phyloP scores from a whole-genome alignment of 805 yeast genomes.

The Sugiyamaella boreocaroliniensis region DNA sequence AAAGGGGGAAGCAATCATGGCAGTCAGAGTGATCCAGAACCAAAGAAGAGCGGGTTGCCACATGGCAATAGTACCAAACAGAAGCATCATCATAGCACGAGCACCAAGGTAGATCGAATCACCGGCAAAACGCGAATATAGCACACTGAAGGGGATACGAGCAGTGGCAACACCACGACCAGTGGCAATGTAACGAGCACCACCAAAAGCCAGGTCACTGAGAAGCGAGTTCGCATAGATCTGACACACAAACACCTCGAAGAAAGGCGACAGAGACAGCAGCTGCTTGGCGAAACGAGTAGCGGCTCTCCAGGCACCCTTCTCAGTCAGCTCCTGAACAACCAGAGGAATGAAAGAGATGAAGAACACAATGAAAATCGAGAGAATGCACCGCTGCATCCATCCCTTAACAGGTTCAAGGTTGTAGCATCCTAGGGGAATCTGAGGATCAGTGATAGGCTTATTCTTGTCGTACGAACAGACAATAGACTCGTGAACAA shows the following conservation, averaged over 20 bases:
- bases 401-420: conserved; percentile 80
- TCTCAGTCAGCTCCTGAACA: conserved; percentile 81
- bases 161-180: conserved; percentile 93
- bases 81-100: conserved; percentile 56
- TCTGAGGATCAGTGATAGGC: conserved; percentile 66
- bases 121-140: conserved; percentile 71
- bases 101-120: conserved; percentile 76
- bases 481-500: conserved; percentile 61
- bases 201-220: conserved; percentile 78
- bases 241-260: conserved; percentile 94
- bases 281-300: conserved; percentile 69
- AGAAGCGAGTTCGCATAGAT: conserved; percentile 75
- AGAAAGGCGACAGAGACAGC: conserved; percentile 76
- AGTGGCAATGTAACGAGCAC: conserved; percentile 85
- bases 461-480: conserved; percentile 61
- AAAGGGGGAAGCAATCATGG: conserved; percentile 88
- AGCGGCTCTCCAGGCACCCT: conserved; percentile 71
- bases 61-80: conserved; percentile 73
- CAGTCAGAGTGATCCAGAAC: conserved; percentile 93
- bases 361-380: conserved; percentile 88
- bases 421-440: conserved; percentile 81
- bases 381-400: conserved; percentile 81
- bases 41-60: conserved; percentile 94
- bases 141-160: conserved; percentile 60
- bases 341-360: conserved; percentile 83